phyloP scores from a whole-genome alignment of 2,329 filamentous ascomycete species.

The Cercospora canescens region DNA sequence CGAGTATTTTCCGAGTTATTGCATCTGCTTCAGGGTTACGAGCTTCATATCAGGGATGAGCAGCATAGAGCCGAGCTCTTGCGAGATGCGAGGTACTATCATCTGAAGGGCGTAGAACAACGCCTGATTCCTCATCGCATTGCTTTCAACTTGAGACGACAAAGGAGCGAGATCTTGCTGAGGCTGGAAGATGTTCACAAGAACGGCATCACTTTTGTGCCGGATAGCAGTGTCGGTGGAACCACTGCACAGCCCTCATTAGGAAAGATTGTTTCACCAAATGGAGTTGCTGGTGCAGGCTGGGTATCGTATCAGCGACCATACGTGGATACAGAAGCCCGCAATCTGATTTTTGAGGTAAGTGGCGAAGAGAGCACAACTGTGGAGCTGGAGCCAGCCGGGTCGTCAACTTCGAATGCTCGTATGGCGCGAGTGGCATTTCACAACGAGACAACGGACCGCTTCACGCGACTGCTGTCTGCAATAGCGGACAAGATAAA shows the following conservation, averaged over 20 bases:
- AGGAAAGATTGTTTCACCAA: conserved; percentile 14
- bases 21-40: conserved; percentile 80
- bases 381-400: conserved; percentile 22
- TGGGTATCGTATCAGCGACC: conserved; percentile 82
- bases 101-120: conserved; percentile 89
- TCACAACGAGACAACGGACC: conserved; percentile 66
- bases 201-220: conserved; percentile 70
- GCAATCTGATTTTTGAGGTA: conserved; percentile 80
- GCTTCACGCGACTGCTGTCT: conserved; percentile 72
- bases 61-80: conserved; percentile 75
- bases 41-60: conserved; percentile 72
- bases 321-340: conserved; percentile 72
- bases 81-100: conserved; percentile 87
- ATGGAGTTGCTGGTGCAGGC: conserved; percentile 35
- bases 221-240: conserved; percentile 41
- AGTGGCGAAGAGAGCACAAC: conserved; percentile 59
- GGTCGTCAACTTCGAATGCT: conserved; percentile 9
- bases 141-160: conserved; percentile 69
- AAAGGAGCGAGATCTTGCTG: conserved; percentile 73
- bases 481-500: conserved; percentile 81
- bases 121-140: conserved; percentile 76
- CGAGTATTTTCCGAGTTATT: conserved; percentile 81
- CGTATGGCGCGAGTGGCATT: conserved; percentile 63
- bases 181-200: conserved; percentile 86
- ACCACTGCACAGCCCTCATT: conserved; percentile 25